Base-by-base conservation (phyloP, 495 filamentous ascomycete species). In the Podospora pseudoanserina region DNA sequence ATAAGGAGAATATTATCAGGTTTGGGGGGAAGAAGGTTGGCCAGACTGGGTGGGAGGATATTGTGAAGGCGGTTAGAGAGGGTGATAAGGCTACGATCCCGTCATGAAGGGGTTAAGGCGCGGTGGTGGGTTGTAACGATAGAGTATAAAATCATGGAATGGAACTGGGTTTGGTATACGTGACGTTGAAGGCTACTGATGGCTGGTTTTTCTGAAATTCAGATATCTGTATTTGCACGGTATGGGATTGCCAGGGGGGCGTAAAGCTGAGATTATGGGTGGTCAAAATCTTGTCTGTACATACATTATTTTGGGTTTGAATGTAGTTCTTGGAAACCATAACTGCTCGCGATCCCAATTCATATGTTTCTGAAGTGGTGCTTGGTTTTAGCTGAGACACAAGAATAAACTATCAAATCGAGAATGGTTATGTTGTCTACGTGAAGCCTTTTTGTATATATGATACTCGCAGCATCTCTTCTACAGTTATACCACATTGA, bases 1-100 rank as follows among this genome's bases (percentile, higher is more conserved):
- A 96, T 78, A 92, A 93, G 86, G 77, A 87, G 74, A 99, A 99
- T 72, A 79, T 98, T 67, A 75, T 97, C 9, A 89, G 84, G 75
- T 89, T 95, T 70, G 85, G 83, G 34, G 87, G 87, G 71, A 78
- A 85, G 71, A 70, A 81, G 72, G 79, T 84, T 5, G 86, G 84
- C 16, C 76, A 79, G 66, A 67, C 77, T 18, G 81, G 81, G 28
- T 84, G 82, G 82, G 75, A 71, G 65, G 77, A 77, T 60, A 73
- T 75, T 15, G 81, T 80, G 0, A 75, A 70, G 77, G 74, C 75
- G 23, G 77, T 84, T 27, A 67, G 82, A 63, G 75, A 78, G 63
- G 75, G 74, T 23, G 82, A 82, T 71, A 70, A 67, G 66, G 59
- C 73, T 67, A 78, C 78, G 75, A 75, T 84, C 78, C 83, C 64